Conservation (phyloP, 306 rosid genomes). For the Cucumis hystrix region DNA sequence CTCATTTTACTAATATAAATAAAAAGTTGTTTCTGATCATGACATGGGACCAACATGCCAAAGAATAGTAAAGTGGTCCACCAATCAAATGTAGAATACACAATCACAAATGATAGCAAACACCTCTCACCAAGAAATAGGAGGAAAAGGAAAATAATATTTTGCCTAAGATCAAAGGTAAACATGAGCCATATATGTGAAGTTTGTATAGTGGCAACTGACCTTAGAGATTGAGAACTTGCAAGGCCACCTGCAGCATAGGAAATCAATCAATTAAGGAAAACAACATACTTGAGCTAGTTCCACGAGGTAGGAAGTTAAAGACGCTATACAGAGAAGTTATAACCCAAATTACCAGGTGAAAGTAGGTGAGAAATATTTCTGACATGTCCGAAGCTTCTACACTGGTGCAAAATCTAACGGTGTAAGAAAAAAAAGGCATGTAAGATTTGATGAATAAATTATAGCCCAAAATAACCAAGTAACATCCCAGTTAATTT, state of each 20-base stretch:
- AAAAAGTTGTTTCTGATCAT: neutral
- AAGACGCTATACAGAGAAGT: neutral
- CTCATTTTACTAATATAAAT: too few relatives aligned
- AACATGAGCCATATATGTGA: neutral
- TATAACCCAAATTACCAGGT: constrained; percentile 26
- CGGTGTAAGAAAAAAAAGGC: neutral
- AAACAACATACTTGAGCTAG: neutral
- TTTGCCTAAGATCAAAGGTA: neutral
- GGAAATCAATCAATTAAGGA: constrained; percentile 4
- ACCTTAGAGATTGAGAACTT: constrained; percentile 37
- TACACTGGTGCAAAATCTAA: constrained; percentile 34
- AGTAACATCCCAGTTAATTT: neutral
- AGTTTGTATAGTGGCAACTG: constrained; percentile 9
- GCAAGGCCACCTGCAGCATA: constrained; percentile 31
- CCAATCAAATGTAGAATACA: neutral
- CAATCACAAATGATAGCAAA: neutral
- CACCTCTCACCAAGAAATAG: neutral
- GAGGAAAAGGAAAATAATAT: neutral
- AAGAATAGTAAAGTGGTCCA: neutral
- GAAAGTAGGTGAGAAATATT: constrained; percentile 25
- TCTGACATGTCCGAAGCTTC: constrained; percentile 29
- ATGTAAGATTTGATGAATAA: neutral
- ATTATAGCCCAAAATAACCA: constrained; percentile 2
- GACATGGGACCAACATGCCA: neutral
- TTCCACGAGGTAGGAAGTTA: neutral